Conservation (phyloP, 2,329 filamentous ascomycete species). For the Septoria linicola region DNA sequence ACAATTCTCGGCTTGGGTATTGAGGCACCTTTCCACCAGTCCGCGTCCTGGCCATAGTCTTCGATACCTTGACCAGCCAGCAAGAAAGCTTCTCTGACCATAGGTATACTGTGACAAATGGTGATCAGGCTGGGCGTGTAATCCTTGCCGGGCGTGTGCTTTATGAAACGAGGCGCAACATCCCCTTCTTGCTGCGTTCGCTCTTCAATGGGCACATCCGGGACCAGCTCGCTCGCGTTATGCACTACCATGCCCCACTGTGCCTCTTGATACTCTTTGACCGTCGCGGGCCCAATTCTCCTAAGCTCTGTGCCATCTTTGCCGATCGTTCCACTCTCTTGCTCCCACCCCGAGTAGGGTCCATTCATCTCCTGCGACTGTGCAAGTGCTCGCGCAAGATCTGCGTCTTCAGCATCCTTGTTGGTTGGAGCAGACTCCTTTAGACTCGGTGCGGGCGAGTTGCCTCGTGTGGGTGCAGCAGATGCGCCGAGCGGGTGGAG, state of each 20-base stretch:
- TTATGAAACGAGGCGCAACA: slow-evolving; percentile 56
- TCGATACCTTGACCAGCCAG: slow-evolving; percentile 45
- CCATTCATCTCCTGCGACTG: slow-evolving; percentile 24
- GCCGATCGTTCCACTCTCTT: slow-evolving; percentile 56
- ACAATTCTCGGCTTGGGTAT: slow-evolving; percentile 53
- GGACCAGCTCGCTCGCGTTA: slow-evolving; percentile 52
- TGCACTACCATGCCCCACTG: slow-evolving; percentile 55
- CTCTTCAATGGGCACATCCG: slow-evolving; percentile 48
- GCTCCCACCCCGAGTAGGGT: slow-evolving; percentile 30
- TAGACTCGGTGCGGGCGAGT: slow-evolving; percentile 29
- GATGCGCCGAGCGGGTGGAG: slow-evolving; percentile 34
- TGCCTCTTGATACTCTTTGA: slow-evolving; percentile 53
- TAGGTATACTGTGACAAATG: slow-evolving; percentile 61
- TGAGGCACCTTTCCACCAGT: slow-evolving; percentile 63
- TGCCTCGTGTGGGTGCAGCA: slow-evolving; percentile 35
- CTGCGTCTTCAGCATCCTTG: slow-evolving; percentile 35
- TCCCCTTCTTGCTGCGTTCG: slow-evolving; percentile 47
- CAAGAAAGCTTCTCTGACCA: slow-evolving; percentile 58
- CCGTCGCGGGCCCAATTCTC: slow-evolving; percentile 56
- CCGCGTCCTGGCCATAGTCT: slow-evolving; percentile 56
- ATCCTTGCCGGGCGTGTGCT: slow-evolving; percentile 53
- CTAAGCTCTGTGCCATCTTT: slow-evolving; percentile 37
- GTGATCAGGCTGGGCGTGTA: slow-evolving; percentile 60
- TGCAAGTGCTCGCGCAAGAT: slow-evolving; percentile 32
- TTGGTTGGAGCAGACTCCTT: slow-evolving; percentile 29